Base-by-base conservation (phyloP, 2,329 filamentous ascomycete genomes). In the Alternaria infectoria region DNA sequence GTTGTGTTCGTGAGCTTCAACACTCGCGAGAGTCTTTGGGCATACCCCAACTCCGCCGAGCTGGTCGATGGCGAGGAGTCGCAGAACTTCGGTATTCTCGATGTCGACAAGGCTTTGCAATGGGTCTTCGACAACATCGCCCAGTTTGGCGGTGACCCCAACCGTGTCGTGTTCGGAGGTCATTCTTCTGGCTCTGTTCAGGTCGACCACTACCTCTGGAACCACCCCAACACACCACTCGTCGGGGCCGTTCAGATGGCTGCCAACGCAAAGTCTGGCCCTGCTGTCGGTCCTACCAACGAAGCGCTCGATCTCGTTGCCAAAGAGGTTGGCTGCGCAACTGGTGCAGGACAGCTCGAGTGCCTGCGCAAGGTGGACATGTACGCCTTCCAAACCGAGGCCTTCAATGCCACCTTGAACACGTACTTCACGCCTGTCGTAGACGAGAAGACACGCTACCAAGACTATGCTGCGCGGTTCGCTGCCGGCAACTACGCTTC, bases 91-190 rank as follows among this genome's bases (percentile, higher is more conserved):
- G 72, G 77, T 59, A 79, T 80, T 11, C 70, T 79, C 7, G 78
- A 80, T 59, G 76, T 78, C 43, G 74, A 79, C n/a, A 76, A 75
- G 68, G 78, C 78, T 30, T 52, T 80, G 47, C 66, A 78, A 13
- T 80, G 78, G 78, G 69, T 80, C 21, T 74, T 64, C 45, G 70
- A 75, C 12, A 80, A 80, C 64, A 79, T 80, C 61, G 71, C 62
- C 17, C 62, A 68, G 10, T 83, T 83, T 28, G 81, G 81, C 5
- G 81, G 81, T 36, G 73, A 82, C 62, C 81, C 81, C 11, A 64
- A 81, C 19, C 81, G 79, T 54, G 75, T 83, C 6, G 80, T 83
- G 30, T 81, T 83, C n/a, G 81, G 81, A 10, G 81, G 81, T 3
- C 71, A 75, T 43, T 73, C 70, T 1, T 71, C 70, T n/a, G 73